Conservation (phyloP, 1,139 yeast genomes). For the Diutina pseudorugosa region DNA sequence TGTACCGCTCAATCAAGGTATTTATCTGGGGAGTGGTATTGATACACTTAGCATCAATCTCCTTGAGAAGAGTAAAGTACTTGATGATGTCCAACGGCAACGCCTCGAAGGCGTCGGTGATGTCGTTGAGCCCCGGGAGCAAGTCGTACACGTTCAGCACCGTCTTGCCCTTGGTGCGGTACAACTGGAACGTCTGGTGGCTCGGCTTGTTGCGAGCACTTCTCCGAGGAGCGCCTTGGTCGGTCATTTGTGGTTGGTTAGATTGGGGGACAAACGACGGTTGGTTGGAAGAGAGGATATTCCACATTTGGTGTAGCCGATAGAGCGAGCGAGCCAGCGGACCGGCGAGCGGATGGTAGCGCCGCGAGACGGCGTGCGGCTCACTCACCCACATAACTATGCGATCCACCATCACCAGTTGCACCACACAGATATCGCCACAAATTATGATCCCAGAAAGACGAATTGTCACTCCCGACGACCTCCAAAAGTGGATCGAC, state of each 20-base stretch:
- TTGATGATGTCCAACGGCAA: constrained; percentile 75
- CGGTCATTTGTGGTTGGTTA: not conserved
- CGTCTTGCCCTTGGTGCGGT: constrained; percentile 21
- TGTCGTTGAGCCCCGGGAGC: constrained; percentile 83
- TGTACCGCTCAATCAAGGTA: constrained; percentile 42
- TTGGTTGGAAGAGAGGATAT: too few species aligned
- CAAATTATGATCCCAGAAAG: not conserved
- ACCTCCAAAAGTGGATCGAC: constrained; percentile 49
- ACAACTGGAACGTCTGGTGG: constrained; percentile 7
- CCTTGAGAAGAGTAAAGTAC: constrained; percentile 79
- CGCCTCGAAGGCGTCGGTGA: constrained; percentile 85
- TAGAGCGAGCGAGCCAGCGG: too few species aligned
- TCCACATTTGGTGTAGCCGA: too few species aligned
- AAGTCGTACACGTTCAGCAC: constrained; percentile 31
- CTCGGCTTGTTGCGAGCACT: not conserved
- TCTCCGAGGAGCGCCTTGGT: not conserved
- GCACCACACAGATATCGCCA: too few species aligned
- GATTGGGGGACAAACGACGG: too few species aligned
- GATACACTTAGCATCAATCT: constrained; percentile 90
- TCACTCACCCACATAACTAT: too few species aligned
- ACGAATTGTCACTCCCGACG: constrained; percentile 46
- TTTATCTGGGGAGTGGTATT: constrained; percentile 60
- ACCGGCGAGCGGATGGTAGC: not conserved
- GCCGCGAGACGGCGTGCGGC: not conserved
- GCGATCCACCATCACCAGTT: too few species aligned